phyloP scores from a whole-genome alignment of 306 rosid species.

The Benincasa hispida region DNA sequence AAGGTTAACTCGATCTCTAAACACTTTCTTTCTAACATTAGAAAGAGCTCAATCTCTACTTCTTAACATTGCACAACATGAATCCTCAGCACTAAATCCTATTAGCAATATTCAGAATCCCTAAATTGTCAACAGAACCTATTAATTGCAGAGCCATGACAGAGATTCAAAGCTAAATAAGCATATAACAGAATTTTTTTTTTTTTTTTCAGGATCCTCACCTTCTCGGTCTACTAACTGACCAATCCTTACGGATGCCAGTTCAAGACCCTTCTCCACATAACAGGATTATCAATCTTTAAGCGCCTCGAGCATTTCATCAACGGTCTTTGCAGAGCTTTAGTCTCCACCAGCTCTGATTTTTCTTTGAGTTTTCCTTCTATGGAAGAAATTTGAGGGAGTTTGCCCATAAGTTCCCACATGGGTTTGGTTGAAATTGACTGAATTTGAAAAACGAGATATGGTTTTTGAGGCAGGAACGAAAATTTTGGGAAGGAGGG shows the following conservation, averaged over 20 bases:
- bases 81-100: conserved; percentile 35
- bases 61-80: conserved; percentile 65
- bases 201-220: conserved; percentile 46
- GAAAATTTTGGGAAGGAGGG: too few relatives aligned
- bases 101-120: conserved; percentile 58
- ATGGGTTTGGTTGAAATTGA: conserved; percentile 25
- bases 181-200: conserved; percentile 40
- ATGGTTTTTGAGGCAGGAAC: not conserved
- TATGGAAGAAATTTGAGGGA: conserved; percentile 35
- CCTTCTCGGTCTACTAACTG: conserved; percentile 71
- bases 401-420: conserved; percentile 32
- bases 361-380: conserved; percentile 48
- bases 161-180: conserved; percentile 40
- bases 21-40: conserved; percentile 44
- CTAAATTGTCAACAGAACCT: conserved; percentile 75
- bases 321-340: conserved; percentile 44
- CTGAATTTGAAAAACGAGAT: conserved; percentile 21
- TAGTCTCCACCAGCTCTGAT: conserved; percentile 59
- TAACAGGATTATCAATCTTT: conserved; percentile 45
- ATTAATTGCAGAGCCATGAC: conserved; percentile 59
- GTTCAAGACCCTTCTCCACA: conserved; percentile 53
- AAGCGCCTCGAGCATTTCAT: conserved; percentile 48
- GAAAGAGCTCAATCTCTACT: conserved; percentile 61
- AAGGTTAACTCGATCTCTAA: conserved; percentile 61
- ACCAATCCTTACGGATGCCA: conserved; percentile 68